Evolutionary conservation across 257 asterid species (phyloP), one percentile per base, ranked within the genome.

Genomic region (Solanum peruvianum): DNA sequence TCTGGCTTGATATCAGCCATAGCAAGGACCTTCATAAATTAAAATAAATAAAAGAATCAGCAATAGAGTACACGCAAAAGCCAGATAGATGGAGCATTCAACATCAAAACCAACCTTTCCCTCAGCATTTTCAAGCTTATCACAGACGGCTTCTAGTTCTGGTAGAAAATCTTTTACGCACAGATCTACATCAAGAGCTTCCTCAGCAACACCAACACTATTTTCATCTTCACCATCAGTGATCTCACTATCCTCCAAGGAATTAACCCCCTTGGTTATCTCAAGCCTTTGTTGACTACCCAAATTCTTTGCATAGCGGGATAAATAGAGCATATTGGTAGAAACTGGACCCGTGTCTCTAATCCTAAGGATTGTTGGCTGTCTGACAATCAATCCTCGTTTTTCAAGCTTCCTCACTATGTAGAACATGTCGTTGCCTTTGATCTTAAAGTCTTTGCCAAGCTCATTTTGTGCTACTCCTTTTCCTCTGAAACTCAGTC

Each of bases 401-500:
- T 89, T 88, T 93, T 95, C 99, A 41, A 97, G 98, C 85, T 91
- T 92, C 93, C 93, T 95, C 90, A 94, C 81, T 67, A 91, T 93
- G 89, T 94, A 97, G 86, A 92, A 95, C 58, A 97, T 90, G 64
- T 93, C 91, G 89, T 95, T 97, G 25, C 96, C 93, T 88, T 92
- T 92, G 6, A 94, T 87, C 70, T 91, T 89, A 29, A 95, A 91
- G 87, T 94, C 98, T 88, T 92, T 97, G 11, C 95, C 87, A 88
- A 97, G 99, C 86, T 93, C 98, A 91, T 76, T 93, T 91, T 97
- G 99, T 7, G 98, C 94, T 69, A 97, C 88, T 89, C 99, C 99
- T 83, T 88, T 91, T 75, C 89, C 87, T 92, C 99, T 97, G 95
- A 89, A 90, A 56, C 87, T 77, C 84, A 31, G 78, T 87, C 80